These are phyloP conservation scores for Aspergillus hancockii DNA, from an alignment of 495 filamentous ascomycete species.

Conservation along the genomic window DNA sequence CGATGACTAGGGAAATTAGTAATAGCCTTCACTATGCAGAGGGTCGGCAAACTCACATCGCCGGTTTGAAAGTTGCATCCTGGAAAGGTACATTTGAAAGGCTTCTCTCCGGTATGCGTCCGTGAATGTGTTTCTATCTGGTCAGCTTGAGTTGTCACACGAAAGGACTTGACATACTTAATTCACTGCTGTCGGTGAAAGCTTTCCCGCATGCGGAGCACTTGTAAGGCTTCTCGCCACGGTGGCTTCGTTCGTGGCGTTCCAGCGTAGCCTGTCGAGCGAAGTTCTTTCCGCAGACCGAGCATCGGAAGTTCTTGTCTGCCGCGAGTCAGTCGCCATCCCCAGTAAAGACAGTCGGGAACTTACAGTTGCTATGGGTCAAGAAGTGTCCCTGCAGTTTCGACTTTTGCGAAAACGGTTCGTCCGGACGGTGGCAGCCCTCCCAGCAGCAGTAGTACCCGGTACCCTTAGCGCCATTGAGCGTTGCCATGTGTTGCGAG, in stretches of 20 bases:
- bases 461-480: conserved; percentile 45
- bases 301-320: conserved; percentile 50
- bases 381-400: conserved; percentile 52
- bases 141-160: conserved; percentile 12
- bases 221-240: conserved; percentile 51
- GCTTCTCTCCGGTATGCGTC: conserved; percentile 54
- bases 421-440: conserved; percentile 46
- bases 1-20: conserved; percentile 36
- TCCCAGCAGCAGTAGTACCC: conserved; percentile 54
- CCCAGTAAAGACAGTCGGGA: neutral
- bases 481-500: conserved; percentile 39
- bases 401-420: conserved; percentile 52
- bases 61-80: conserved; percentile 50
- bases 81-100: conserved; percentile 50
- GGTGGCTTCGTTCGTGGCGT: conserved; percentile 55
- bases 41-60: conserved; percentile 36
- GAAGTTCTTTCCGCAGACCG: conserved; percentile 49
- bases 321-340: neutral
- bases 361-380: conserved; percentile 50
- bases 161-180: conserved; percentile 35
- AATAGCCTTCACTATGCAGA: neutral
- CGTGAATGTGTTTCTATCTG: conserved; percentile 51
- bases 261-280: conserved; percentile 49
- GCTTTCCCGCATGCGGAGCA: conserved; percentile 47
- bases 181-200: conserved; percentile 52